Evolutionary conservation across 164 flowering plant species (phyloP).

Genomic region (Tetrastigma voinierianum): DNA sequence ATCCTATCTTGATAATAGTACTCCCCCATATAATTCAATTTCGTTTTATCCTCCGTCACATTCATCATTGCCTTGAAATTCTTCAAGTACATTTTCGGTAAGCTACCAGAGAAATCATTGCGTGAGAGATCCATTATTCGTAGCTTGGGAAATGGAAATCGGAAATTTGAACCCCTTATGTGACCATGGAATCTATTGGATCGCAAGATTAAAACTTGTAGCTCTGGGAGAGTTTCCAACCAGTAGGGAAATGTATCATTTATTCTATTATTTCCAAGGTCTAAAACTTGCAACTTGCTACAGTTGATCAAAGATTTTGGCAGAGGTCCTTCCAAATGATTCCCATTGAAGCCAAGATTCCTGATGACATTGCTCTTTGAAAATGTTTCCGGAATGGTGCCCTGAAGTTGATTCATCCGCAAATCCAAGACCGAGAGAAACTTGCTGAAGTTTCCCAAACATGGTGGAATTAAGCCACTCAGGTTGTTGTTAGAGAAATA

Average conservation of each 20-base stretch:
- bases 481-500: no score
- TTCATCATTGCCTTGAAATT: constrained; percentile 2
- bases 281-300: no score
- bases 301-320: no score
- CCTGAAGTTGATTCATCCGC: constrained; percentile 6
- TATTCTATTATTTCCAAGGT: no score
- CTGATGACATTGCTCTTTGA: not conserved
- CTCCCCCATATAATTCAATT: not conserved
- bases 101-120: constrained; percentile 9
- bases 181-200: constrained; percentile 1
- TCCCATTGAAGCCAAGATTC: not conserved
- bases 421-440: not conserved
- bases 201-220: constrained; percentile 5
- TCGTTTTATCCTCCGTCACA: not conserved
- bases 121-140: constrained; percentile 6
- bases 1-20: not conserved
- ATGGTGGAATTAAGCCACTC: no score
- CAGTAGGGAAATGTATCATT: constrained; percentile 8
- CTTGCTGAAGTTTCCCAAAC: no score
- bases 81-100: constrained; percentile 2
- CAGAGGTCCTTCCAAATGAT: not conserved
- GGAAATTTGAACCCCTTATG: no score
- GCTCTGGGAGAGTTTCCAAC: constrained; percentile 1
- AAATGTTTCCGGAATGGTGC: constrained; percentile 8
- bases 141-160: not conserved